Evolutionary conservation across 2,329 filamentous ascomycete genomes (phyloP), one percentile per base, ranked within the genome.

Genomic region (Nemania sp.): DNA sequence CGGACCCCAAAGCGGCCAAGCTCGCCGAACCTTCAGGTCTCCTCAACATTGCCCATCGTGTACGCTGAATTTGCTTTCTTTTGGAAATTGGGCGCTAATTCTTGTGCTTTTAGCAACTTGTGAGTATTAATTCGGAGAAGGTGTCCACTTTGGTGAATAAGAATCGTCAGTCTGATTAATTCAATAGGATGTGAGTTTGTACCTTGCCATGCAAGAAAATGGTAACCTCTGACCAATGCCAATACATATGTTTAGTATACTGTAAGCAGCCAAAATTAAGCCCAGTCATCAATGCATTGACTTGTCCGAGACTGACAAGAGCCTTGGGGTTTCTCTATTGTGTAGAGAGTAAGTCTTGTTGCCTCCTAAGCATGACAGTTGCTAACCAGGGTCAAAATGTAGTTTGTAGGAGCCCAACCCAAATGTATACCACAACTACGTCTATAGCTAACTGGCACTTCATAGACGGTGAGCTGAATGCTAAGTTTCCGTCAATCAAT

Each of bases 221-320:
- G 3, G 11, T 19, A 26, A 15, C n/a, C 9, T 47, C 31, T 30
- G 20, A 20, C n/a, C 6, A 37, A 37, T 37, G n/a, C n/a, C 6
- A 37, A 37, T 37, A 11, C 44, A n/a, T 37, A 23, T 28, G 22
- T 9, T 28, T 37, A 47, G 44, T 47, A 47, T 14, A 47, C 44
- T 37, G 44, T 47, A 37, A 46, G 43, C 14, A 22, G 17, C n/a
- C 17, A 6, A 19, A 4, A 20, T 19, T n/a, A 20, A 22, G n/a
- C 15, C 33, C 15, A 47, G 30, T 19, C 33, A 37, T 26, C 17
- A 28, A 9, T 37, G 14, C 20, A 20, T 15, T 20, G 22, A 22
- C 17, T 12, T 23, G n/a, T 19, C 30, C 23, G 12, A 23, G 28
- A 37, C 33, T 47, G 22, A 37, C 26, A 5, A 20, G 8, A 15